phyloP scores from a whole-genome alignment of 1,284 basidiomycete species.

The Cystobasidiaceae sp. region DNA sequence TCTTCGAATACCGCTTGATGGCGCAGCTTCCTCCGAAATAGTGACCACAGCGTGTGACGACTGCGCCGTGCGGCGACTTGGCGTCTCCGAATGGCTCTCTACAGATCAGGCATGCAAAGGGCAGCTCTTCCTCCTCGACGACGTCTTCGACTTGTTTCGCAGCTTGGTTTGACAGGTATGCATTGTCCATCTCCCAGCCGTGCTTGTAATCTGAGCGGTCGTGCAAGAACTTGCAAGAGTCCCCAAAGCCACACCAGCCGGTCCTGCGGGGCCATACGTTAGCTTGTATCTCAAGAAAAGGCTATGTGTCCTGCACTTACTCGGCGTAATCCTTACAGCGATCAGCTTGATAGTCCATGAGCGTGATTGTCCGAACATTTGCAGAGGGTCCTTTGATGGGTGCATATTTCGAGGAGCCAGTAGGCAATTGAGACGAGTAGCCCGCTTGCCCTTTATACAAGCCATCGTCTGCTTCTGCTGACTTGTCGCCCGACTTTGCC shows the following conservation, averaged over 20 bases:
- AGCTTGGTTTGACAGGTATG: constrained; percentile 44
- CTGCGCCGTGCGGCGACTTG: constrained; percentile 62
- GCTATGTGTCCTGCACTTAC: not conserved
- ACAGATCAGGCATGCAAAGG: constrained; percentile 95
- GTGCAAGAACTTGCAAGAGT: constrained; percentile 71
- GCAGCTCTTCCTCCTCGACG: constrained; percentile 74
- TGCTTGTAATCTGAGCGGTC: constrained; percentile 68
- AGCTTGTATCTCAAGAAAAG: not conserved
- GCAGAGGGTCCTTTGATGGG: constrained; percentile 49
- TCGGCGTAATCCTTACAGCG: constrained; percentile 99
- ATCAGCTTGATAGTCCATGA: constrained; percentile 97
- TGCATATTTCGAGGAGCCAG: constrained; percentile 39
- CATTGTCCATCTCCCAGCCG: constrained; percentile 90
- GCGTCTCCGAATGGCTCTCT: constrained; percentile 91
- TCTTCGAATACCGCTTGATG: constrained; percentile 60
- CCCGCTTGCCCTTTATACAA: constrained; percentile 77
- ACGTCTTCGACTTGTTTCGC: constrained; percentile 44
- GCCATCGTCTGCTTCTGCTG: constrained; percentile 63
- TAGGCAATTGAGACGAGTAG: constrained; percentile 63
- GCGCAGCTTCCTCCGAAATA: constrained; percentile 77
- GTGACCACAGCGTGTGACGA: constrained; percentile 93
- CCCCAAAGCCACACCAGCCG: constrained; percentile 97
- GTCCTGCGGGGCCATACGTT: constrained; percentile 57
- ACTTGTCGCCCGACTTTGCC: constrained; percentile 16
- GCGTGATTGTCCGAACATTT: constrained; percentile 90